phyloP scores from a whole-genome alignment of 176 grass and related monocot genomes.

The Panicum miliaceum region DNA sequence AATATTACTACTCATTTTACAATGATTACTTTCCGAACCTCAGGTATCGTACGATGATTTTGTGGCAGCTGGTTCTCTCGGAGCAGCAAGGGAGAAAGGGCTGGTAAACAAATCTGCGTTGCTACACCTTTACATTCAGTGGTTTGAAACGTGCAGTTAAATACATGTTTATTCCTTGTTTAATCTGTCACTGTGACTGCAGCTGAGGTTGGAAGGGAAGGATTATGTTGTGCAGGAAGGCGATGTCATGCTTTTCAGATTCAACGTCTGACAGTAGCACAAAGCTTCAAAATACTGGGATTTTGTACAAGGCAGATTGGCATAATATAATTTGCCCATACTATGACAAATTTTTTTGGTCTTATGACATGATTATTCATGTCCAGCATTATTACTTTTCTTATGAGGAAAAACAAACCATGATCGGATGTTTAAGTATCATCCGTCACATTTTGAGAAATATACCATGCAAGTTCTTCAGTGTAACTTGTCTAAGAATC shows the following conservation, averaged over 20 bases:
- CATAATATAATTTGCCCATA: background rate
- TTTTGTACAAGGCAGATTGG: constrained; percentile 24
- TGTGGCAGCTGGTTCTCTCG: constrained; percentile 77
- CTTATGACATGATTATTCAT: background rate
- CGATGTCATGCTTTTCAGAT: constrained; percentile 96
- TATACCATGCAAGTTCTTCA: background rate
- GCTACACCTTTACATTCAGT: background rate
- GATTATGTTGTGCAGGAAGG: constrained; percentile 94
- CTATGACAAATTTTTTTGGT: constrained; percentile 16
- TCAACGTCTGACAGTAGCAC: constrained; percentile 71
- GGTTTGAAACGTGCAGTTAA: background rate
- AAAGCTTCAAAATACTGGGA: background rate
- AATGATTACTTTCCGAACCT: constrained; percentile 26
- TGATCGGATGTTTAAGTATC: background rate
- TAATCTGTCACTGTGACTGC: constrained; percentile 41
- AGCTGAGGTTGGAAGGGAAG: constrained; percentile 94
- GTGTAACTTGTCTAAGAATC: background rate
- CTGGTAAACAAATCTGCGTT: constrained; percentile 63
- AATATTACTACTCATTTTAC: constrained; percentile 31
- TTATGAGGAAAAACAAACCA: background rate
- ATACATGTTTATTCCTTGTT: constrained; percentile 23
- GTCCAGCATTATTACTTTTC: background rate
- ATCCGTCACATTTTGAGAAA: background rate
- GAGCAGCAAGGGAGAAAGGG: constrained; percentile 92
- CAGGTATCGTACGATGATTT: constrained; percentile 94